Evolutionary conservation across 352 stramenopile species (phyloP), one percentile per base, ranked within the genome.

Genomic region (Globisporangium megalacanthum): DNA sequence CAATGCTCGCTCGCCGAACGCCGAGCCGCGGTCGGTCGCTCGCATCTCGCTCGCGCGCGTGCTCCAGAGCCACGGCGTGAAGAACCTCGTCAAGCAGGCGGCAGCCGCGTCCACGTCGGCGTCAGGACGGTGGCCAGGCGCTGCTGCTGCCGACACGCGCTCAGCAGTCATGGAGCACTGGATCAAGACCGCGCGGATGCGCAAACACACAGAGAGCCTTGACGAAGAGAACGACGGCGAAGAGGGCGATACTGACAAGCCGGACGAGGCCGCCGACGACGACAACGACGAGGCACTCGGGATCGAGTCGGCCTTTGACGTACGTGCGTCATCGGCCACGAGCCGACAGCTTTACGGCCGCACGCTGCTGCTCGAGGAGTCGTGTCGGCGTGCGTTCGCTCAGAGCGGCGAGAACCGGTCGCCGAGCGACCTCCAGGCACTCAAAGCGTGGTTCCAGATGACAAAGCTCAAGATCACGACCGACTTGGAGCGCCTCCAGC

Each of bases 391-490:
- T 6, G 78, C 81, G 9, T 66, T 91, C 9, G 69, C 66, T 1
- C 66, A 74, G 49, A 66, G 61, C 29, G 66, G 75, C 35, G 79
- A 87, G 25, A 72, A 85, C 19, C 78, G 78, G 4, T 84, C 81
- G 20, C 67, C 74, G 29, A 65, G 69, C 59, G 81, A 88, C 48
- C 52, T 91, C 0, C 78, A 88, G 47, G 63, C 75, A 33, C 65
- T 91, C n/a, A 68, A 77, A 2, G 77, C 73, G 17, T 91, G 81
- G 81, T 87, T 91, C 58, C 78, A 84, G 60, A 77, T 80, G 31
- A 89, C 77, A 0, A 89, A 89, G 35, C 73, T 89, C 57, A 86
- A 89, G 65, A 83, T 87, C 60, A 72, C 77, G 53, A 89, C 74
- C 0, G 75, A 91, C 59, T 88, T 91, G 50, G 75, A 88, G 51